Base-by-base conservation (phyloP, 2,329 filamentous ascomycete species). In the Aspergillus unguis region DNA sequence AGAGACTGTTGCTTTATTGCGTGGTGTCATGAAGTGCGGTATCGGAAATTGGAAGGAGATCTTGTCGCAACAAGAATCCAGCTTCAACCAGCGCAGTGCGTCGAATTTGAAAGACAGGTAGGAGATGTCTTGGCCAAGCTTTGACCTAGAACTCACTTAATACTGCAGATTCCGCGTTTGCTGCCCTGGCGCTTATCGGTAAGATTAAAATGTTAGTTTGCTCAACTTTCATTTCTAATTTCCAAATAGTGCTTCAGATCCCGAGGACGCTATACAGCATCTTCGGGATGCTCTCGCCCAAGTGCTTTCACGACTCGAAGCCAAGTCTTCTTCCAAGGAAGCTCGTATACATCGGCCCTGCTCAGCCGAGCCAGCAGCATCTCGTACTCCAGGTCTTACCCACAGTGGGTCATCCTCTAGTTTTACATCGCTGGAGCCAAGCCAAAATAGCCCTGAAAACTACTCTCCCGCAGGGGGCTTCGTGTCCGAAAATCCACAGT, bases 41-140 rank as follows among this genome's bases (percentile, higher is more conserved):
- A 81, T 85, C 54, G 84, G 84, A 3, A 84, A 77, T 56, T 86
- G 84, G 84, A 85, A 83, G 51, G 79, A 78, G 57, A 85, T 86
- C 17, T 64, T 85, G 27, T 73, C 80, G 3, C 79, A 81, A 57
- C 66, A 78, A 11, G 80, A 83, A 32, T 80, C 82, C 53, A 71
- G 70, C 3, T 86, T 86, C 62, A 75, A 82, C 54, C 73, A 77
- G 8, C 74, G 84, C 28, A 84, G 77, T n/a, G 78, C 82, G 7
- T 77, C 83, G 26, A 84, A 86, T 59, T 65, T 86, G 44, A 86
- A 86, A 68, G 84, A 86, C 62, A 74, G 81, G 63, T 80, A 74
- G 49, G 51, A 38, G 36, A 33, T 48, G 32, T 28, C 36, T 8
- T 41, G 43, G 42, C 9, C 26, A n/a, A 11, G 25, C 17, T 46